Evolutionary conservation across 495 filamentous ascomycete genomes (phyloP).

Genomic region (Penicillium odoratum): DNA sequence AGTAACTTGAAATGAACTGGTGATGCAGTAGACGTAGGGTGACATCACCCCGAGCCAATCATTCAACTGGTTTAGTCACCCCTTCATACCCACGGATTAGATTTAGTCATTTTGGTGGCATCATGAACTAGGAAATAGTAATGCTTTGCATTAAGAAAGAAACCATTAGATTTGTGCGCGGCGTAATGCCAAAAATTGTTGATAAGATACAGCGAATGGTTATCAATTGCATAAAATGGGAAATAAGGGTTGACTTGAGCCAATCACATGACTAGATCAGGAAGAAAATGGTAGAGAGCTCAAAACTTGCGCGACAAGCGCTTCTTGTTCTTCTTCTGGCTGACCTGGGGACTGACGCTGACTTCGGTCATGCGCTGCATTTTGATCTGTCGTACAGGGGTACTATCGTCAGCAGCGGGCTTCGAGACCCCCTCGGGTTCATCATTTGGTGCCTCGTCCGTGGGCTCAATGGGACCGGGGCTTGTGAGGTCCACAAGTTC

Average conservation of each 20-base stretch:
- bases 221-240: neutral
- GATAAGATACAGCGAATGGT: constrained; percentile 7
- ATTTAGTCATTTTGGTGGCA: no score
- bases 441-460: neutral
- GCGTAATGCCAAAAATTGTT: neutral
- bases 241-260: neutral
- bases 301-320: constrained; percentile 16
- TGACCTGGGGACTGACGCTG: constrained; percentile 28
- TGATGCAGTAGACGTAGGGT: constrained; percentile 11
- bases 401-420: constrained; percentile 27
- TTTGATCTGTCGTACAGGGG: constrained; percentile 23
- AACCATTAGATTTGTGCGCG: neutral
- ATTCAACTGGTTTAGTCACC: constrained; percentile 11
- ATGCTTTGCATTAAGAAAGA: neutral
- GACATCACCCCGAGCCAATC: constrained; percentile 21
- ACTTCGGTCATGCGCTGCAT: constrained; percentile 24
- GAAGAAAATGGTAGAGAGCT: neutral
- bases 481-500: constrained; percentile 48
- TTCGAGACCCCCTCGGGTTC: constrained; percentile 27
- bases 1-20: constrained; percentile 12
- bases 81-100: neutral
- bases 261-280: neutral
- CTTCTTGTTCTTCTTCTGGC: constrained; percentile 20
- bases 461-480: constrained; percentile 31
- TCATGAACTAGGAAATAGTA: no score